Evolutionary conservation across 768 basidiomycete genomes (phyloP), one percentile per base, ranked within the genome.

Genomic region (Mycena vulgaris): DNA sequence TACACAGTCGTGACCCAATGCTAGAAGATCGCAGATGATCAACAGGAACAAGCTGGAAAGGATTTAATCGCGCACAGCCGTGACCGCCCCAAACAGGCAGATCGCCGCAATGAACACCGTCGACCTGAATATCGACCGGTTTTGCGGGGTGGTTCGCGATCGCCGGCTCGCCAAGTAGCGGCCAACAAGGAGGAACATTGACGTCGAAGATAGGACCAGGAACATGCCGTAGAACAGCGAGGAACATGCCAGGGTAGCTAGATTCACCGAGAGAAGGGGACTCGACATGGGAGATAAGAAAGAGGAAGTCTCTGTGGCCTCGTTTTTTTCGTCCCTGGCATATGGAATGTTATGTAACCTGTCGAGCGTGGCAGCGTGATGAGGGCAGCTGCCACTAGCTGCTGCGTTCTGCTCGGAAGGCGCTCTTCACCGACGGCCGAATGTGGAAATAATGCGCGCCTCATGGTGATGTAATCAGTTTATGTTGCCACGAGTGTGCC

Each of bases 181-280:
- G n/a, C 55, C 66, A 17, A 71, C 70, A 19, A 71, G 61, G 0
- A 71, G 61, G 53, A 67, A 71, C 70, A 60, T 67, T 2, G 70
- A 71, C 1, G 61, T 63, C 19, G 66, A 25, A 28, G 31, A 67
- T 21, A 71, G 61, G 3, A 71, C 65, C 19, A 68, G 33, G 47
- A 71, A 71, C 60, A 64, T 59, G 60, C 70, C 70, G 23, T 71
- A 71, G 60, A 71, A 67, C 13, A 71, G 25, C 30, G 70, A 67
- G 17, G 66, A 57, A 27, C 47, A 59, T 13, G 66, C 57, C 23
- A 71, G 31, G 5, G 65, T 58, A 11, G 65, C 70, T 0, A 71
- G 48, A 31, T 71, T 71, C 66, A 71, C 66, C 25, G 70, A 30
- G 40, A 71, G 65, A 37, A 71, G 37, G 21, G 35, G 42, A 17